These are phyloP conservation scores for Verticillium albo-atrum DNA, from an alignment of 2,329 filamentous ascomycete genomes.

Conservation along the genomic window DNA sequence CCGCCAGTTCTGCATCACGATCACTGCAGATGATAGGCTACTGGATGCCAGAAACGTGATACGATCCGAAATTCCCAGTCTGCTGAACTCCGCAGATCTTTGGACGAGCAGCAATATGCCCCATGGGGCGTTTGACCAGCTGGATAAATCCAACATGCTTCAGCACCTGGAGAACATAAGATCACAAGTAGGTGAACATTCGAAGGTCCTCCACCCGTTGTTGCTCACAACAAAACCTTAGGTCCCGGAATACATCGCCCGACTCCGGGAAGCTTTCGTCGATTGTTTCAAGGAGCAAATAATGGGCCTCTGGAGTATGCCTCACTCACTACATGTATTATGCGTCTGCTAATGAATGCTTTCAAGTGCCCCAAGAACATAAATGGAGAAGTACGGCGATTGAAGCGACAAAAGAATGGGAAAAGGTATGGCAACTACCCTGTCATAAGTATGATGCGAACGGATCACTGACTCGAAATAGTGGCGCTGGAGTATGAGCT, in stretches of 20 bases:
- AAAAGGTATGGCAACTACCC: conserved; percentile 11
- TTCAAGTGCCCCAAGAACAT: conserved; percentile 5
- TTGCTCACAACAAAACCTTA: neutral
- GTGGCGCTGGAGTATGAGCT: conserved; percentile 18
- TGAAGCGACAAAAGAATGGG: conserved; percentile 9
- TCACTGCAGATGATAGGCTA: conserved; percentile 26
- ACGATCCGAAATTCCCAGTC: conserved; percentile 16
- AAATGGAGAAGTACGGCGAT: conserved; percentile 15
- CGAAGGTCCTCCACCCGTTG: too few species aligned
- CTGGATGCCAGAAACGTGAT: conserved; percentile 23
- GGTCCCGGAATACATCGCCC: conserved; percentile 1
- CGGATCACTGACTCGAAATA: neutral
- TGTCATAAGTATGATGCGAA: neutral
- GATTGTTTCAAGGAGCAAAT: conserved; percentile 12
- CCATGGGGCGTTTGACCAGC: neutral
- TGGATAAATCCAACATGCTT: neutral
- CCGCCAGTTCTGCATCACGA: conserved; percentile 24
- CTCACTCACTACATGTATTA: neutral
- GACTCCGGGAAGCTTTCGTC: conserved; percentile 5
- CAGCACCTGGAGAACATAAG: neutral
- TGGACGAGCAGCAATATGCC: conserved; percentile 14
- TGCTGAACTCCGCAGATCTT: conserved; percentile 23
- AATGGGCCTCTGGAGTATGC: conserved; percentile 12
- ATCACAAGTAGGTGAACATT: neutral
- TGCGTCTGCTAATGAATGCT: neutral